Evolutionary conservation across 176 grass and related monocot species (phyloP).

Genomic region (Areca catechu): DNA sequence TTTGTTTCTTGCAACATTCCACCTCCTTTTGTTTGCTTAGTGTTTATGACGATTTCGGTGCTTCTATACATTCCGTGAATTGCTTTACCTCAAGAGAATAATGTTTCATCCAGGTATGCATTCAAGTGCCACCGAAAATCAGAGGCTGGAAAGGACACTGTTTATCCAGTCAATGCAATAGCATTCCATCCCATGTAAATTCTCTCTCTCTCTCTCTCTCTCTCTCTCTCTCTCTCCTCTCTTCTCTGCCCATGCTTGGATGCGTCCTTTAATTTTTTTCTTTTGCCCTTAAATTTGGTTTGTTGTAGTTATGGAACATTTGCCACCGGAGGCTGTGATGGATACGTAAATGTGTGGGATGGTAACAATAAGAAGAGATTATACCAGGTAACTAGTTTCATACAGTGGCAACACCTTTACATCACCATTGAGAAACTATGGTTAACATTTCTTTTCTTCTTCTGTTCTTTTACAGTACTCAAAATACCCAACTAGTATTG

Average conservation of each 20-base stretch:
- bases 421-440: background rate
- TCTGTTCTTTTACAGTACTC: slow-evolving; percentile 56
- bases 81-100: background rate
- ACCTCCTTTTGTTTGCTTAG: too few species aligned
- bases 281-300: background rate
- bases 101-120: slow-evolving; percentile 62
- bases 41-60: too few species aligned
- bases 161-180: slow-evolving; percentile 96
- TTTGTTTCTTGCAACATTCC: too few species aligned
- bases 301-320: slow-evolving; percentile 84
- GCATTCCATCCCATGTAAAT: slow-evolving; percentile 96
- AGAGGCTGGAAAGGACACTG: slow-evolving; percentile 78
- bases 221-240: background rate
- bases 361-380: slow-evolving; percentile 95
- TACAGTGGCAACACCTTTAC: background rate
- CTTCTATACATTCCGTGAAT: background rate
- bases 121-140: slow-evolving; percentile 98
- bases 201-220: slow-evolving; percentile 11
- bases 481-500: slow-evolving; percentile 78
- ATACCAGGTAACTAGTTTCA: slow-evolving; percentile 67
- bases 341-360: slow-evolving; percentile 99
- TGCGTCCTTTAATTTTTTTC: slow-evolving; percentile 3
- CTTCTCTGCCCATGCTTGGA: slow-evolving; percentile 5
- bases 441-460: background rate
- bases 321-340: slow-evolving; percentile 91